A percentile compares a stretch with the other conserved stretches of the same genome.
phyloP scores from a whole-genome alignment of 2,329 filamentous ascomycete species.

The Phaeosphaeriaceae sp. region DNA sequence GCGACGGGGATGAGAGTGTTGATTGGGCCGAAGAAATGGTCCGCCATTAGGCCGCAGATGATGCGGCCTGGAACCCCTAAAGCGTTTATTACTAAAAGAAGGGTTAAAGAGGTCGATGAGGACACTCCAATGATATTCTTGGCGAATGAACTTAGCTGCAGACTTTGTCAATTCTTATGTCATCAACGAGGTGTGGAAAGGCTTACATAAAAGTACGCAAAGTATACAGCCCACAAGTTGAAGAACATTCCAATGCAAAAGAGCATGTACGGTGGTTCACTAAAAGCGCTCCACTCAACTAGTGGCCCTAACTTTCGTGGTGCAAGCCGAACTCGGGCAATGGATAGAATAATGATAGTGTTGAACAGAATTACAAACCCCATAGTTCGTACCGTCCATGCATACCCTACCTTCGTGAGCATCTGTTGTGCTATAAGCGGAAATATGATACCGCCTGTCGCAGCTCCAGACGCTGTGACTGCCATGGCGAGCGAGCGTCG shows the following conservation, averaged over 20 bases:
- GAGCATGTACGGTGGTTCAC: slow-evolving; percentile 42
- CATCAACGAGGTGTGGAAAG: background rate
- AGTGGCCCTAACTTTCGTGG: slow-evolving; percentile 47
- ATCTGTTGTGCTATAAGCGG: slow-evolving; percentile 16
- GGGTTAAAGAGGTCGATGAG: slow-evolving; percentile 52
- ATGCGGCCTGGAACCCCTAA: slow-evolving; percentile 56
- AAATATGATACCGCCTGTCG: slow-evolving; percentile 23
- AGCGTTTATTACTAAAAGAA: slow-evolving; percentile 59
- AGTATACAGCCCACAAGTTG: slow-evolving; percentile 41
- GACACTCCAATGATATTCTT: slow-evolving; percentile 49
- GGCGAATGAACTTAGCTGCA: slow-evolving; percentile 30
- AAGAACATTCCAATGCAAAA: slow-evolving; percentile 37
- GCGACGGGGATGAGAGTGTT: slow-evolving; percentile 55
- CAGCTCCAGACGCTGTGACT: slow-evolving; percentile 17
- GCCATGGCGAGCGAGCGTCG: slow-evolving; percentile 14
- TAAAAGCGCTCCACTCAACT: slow-evolving; percentile 47
- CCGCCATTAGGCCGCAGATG: slow-evolving; percentile 50
- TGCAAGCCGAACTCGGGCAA: slow-evolving; percentile 29
- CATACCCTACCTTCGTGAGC: slow-evolving; percentile 49
- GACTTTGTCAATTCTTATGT: background rate
- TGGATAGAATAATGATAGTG: slow-evolving; percentile 1
- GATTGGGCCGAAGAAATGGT: slow-evolving; percentile 48
- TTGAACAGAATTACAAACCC: slow-evolving; percentile 44
- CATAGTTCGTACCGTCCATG: slow-evolving; percentile 65
- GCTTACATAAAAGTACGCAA: slow-evolving; percentile 48